Evolutionary conservation across 768 basidiomycete genomes (phyloP), one percentile per base, ranked within the genome.

Genomic region (Butyriboletus loyo): DNA sequence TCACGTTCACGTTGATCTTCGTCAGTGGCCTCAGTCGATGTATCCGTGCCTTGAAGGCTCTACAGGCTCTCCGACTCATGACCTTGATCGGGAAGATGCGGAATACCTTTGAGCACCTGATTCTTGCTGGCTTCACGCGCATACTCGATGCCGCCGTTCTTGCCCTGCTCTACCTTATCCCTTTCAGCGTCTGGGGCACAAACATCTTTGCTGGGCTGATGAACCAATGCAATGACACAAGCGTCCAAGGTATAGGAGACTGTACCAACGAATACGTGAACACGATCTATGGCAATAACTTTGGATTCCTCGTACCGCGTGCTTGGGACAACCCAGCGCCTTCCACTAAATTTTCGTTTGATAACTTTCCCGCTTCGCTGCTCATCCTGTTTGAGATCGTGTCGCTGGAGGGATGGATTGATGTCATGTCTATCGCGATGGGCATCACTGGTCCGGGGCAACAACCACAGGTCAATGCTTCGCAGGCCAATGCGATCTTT

Each of bases 311-410:
- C 7, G 83, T 84, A 7, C 96, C 96, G 17, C 82, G 92, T 19
- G 86, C 82, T n/a, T 98, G 96, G 96, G 77, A 82, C 51, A 87
- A 92, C 58, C 92, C 96, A 8, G 80, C 84, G 0, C 86, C 86
- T 6, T 87, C 86, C 19, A 92, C 89, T 1, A 79, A 79, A 1
- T 98, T 93, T 73, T 88, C 86, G 3, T 98, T 98, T 64, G 96
- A 98, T 70, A 83, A 75, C 14, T 98, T 98, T 71, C 77, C 81
- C 7, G 73, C 85, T 4, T 87, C 92, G 0, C 74, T 98, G 36
- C 79, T 98, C 48, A 97, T 98, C 63, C 78, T 98, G 1, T 98
- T 97, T 62, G 96, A 98, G 72, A 93, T 96, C 58, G 92, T 98
- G 22, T 96, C 94, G 0, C 73, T 97, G 44, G 94, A 96, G 72